Conservation (phyloP, 176 grass and related monocot genomes). For the Musa acuminata region DNA sequence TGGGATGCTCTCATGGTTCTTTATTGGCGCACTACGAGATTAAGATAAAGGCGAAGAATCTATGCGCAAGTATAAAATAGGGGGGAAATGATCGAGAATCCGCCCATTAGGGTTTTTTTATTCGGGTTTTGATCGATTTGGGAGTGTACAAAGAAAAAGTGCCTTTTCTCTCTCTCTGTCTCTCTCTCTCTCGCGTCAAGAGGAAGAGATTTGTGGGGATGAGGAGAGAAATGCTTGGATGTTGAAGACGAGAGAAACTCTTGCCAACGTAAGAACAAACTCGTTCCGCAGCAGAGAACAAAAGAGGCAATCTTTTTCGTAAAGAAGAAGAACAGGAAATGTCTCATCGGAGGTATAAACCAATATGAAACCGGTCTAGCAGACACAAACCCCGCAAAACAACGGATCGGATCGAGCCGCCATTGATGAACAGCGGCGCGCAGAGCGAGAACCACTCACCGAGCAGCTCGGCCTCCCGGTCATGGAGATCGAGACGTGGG, state of each 20-base stretch:
- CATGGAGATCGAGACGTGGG: neutral
- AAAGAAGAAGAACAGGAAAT: no score
- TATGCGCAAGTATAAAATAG: conserved; percentile 23
- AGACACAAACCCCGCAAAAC: neutral
- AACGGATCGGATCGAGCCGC: neutral
- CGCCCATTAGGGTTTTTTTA: neutral
- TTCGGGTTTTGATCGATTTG: neutral
- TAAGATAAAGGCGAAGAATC: conserved; percentile 2
- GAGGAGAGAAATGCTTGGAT: no score
- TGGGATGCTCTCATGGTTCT: conserved; percentile 19
- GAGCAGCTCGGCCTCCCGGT: neutral
- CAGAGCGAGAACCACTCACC: neutral
- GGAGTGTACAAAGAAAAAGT: neutral
- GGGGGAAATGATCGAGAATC: conserved; percentile 7
- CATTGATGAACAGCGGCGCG: no score
- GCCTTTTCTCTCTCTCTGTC: neutral
- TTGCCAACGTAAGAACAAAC: neutral
- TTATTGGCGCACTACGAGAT: conserved; percentile 20
- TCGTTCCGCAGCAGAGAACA: neutral
- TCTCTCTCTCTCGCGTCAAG: neutral
- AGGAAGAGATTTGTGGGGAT: neutral
- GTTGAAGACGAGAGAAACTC: no score
- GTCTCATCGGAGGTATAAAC: no score
- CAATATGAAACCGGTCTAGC: no score
- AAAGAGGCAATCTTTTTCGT: no score